Conservation (phyloP, 2,329 filamentous ascomycete genomes). For the Diaporthe humulicola region DNA sequence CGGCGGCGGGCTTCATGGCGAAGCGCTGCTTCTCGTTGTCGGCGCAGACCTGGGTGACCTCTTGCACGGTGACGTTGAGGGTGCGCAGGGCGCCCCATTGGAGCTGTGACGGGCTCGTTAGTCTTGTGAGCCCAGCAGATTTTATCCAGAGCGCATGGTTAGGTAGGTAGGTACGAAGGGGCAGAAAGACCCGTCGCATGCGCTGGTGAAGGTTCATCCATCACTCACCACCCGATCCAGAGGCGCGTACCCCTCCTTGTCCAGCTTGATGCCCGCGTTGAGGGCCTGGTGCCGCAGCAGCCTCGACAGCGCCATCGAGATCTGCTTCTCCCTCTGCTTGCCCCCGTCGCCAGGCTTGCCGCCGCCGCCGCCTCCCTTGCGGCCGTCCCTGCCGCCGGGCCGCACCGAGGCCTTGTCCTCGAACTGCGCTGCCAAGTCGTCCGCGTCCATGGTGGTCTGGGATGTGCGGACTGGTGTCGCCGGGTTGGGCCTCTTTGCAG, state of each 20-base stretch:
- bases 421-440: conserved; percentile 40
- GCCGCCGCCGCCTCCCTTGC: conserved; percentile 45
- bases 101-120: conserved; percentile 53
- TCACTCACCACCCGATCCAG: conserved; percentile 70
- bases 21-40: conserved; percentile 94
- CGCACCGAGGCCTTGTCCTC: conserved; percentile 38
- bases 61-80: conserved; percentile 80
- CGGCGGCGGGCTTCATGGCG: conserved; percentile 72
- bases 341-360: conserved; percentile 49
- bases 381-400: conserved; percentile 43
- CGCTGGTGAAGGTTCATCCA: conserved; percentile 6
- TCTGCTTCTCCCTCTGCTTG: conserved; percentile 58
- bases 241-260: conserved; percentile 70
- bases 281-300: conserved; percentile 69
- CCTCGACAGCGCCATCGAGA: conserved; percentile 67
- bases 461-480: background rate
- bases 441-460: conserved; percentile 31
- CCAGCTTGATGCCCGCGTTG: conserved; percentile 68
- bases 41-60: conserved; percentile 75
- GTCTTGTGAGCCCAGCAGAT: background rate
- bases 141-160: too few relatives aligned
- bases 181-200: background rate
- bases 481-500: background rate
- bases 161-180: background rate
- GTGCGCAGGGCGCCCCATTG: conserved; percentile 72